Evolutionary conservation across 2,329 filamentous ascomycete species (phyloP).

Genomic region (Pseudogymnoascus sp.): DNA sequence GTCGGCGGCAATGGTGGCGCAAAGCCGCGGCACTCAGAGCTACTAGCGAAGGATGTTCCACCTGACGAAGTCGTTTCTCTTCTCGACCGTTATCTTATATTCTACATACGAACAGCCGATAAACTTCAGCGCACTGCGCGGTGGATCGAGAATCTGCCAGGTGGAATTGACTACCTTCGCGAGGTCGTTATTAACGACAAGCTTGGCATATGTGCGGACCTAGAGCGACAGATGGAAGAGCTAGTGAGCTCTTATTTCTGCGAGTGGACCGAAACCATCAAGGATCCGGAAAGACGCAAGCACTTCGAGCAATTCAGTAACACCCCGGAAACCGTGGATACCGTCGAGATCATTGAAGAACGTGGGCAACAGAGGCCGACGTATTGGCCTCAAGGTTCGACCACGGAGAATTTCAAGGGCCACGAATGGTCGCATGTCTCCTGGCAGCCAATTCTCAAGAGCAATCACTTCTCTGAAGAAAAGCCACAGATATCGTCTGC

Average conservation of each 20-base stretch:
- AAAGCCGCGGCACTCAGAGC: slow-evolving; percentile 71
- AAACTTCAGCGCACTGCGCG: slow-evolving; percentile 81
- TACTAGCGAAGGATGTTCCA: slow-evolving; percentile 79
- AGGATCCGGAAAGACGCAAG: slow-evolving; percentile 55
- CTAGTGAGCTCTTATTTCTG: slow-evolving; percentile 80
- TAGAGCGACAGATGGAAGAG: slow-evolving; percentile 82
- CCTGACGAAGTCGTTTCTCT: slow-evolving; percentile 76
- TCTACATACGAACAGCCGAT: slow-evolving; percentile 90
- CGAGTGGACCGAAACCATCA: slow-evolving; percentile 82
- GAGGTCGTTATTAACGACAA: slow-evolving; percentile 80
- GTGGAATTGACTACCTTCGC: slow-evolving; percentile 73
- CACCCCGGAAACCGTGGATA: slow-evolving; percentile 61
- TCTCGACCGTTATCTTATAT: slow-evolving; percentile 81
- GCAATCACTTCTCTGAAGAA: slow-evolving; percentile 60
- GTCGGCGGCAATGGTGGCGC: slow-evolving; percentile 85
- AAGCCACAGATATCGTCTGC: slow-evolving; percentile 65
- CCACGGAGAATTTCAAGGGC: slow-evolving; percentile 63
- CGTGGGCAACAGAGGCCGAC: slow-evolving; percentile 66
- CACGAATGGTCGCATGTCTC: slow-evolving; percentile 56
- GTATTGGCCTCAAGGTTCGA: slow-evolving; percentile 65
- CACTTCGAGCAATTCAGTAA: slow-evolving; percentile 81
- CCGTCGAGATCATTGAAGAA: slow-evolving; percentile 63
- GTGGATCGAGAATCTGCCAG: slow-evolving; percentile 78
- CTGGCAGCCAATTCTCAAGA: slow-evolving; percentile 75
- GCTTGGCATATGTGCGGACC: slow-evolving; percentile 73